A percentile compares a stretch with the other conserved stretches of the same genome.
These are phyloP conservation scores for Apiotrichum porosum DNA, from an alignment of 1,284 basidiomycete genomes.

Conservation along the genomic window DNA sequence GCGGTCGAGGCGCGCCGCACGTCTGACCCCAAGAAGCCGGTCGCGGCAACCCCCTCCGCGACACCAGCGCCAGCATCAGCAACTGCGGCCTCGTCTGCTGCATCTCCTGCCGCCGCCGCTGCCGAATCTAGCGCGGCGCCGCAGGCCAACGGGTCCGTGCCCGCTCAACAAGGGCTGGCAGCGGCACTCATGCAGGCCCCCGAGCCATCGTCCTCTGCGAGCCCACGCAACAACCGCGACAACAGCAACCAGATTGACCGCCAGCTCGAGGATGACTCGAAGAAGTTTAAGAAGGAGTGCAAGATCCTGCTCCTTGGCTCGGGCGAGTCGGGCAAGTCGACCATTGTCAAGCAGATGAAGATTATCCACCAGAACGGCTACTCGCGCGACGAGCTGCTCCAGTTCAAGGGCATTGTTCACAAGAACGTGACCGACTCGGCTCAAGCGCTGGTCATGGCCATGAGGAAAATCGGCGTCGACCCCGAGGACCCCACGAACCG, in stretches of 20 bases:
- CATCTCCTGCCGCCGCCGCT: conserved; percentile 19
- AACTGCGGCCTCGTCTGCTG: conserved; percentile 14
- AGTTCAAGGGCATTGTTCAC: conserved; percentile 72
- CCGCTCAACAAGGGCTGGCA: conserved; percentile 30
- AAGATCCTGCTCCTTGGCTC: conserved; percentile 86
- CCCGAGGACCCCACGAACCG: conserved; percentile 71
- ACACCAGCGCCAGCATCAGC: conserved; percentile 9
- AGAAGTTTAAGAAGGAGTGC: conserved; percentile 78
- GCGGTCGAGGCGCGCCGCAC: conserved; percentile 17
- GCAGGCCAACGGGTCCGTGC: background rate
- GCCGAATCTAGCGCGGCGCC: conserved; percentile 25
- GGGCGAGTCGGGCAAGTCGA: conserved; percentile 89
- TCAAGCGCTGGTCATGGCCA: conserved; percentile 80
- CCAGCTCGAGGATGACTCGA: conserved; percentile 55
- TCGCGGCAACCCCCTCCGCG: conserved; percentile 2
- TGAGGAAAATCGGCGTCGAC: conserved; percentile 83
- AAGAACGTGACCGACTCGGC: conserved; percentile 76
- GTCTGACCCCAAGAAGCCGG: conserved; percentile 10
- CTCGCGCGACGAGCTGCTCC: conserved; percentile 69
- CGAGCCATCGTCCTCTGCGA: conserved; percentile 2
- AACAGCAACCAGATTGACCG: conserved; percentile 58
- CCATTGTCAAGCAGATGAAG: conserved; percentile 99
- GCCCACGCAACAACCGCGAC: conserved; percentile 53
- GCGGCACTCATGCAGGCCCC: conserved; percentile 34
- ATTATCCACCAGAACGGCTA: conserved; percentile 97